Conservation (phyloP, 192 early-diverging fungal species). For the Coemansia sp. region DNA sequence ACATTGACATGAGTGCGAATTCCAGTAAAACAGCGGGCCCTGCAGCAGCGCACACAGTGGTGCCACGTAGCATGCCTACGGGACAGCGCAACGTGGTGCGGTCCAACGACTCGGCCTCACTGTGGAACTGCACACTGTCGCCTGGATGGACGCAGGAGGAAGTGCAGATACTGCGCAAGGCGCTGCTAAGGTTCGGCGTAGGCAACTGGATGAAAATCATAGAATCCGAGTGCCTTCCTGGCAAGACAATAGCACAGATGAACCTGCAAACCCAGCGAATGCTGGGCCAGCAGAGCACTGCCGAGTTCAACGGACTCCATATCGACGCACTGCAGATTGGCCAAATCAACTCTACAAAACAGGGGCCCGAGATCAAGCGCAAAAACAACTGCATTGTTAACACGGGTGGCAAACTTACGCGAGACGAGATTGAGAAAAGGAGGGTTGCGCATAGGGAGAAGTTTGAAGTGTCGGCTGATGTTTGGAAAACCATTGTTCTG, state of each 20-base stretch:
- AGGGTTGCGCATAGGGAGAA: conserved; percentile 72
- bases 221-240: conserved; percentile 82
- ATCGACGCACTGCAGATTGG: conserved; percentile 86
- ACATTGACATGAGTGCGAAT: conserved; percentile 1
- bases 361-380: conserved; percentile 79
- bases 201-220: conserved; percentile 98
- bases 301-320: conserved; percentile 91
- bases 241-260: conserved; percentile 97
- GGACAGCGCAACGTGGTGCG: conserved; percentile 89
- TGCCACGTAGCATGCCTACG: conserved; percentile 85
- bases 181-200: conserved; percentile 86
- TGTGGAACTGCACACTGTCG: conserved; percentile 93
- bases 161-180: conserved; percentile 77
- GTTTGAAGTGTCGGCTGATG: conserved; percentile 71
- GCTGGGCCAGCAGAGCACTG: conserved; percentile 94
- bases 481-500: conserved; percentile 71
- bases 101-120: conserved; percentile 89
- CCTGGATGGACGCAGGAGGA: conserved; percentile 90
- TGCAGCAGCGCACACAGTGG: conserved; percentile 34
- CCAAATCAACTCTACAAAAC: conserved; percentile 79
- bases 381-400: conserved; percentile 97
- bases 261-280: conserved; percentile 93
- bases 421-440: conserved; percentile 73
- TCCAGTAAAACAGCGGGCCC: conserved; percentile 13
- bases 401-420: conserved; percentile 74